Base-by-base conservation (phyloP, 2,329 filamentous ascomycete genomes). In the Endoconidiophora laricicola region DNA sequence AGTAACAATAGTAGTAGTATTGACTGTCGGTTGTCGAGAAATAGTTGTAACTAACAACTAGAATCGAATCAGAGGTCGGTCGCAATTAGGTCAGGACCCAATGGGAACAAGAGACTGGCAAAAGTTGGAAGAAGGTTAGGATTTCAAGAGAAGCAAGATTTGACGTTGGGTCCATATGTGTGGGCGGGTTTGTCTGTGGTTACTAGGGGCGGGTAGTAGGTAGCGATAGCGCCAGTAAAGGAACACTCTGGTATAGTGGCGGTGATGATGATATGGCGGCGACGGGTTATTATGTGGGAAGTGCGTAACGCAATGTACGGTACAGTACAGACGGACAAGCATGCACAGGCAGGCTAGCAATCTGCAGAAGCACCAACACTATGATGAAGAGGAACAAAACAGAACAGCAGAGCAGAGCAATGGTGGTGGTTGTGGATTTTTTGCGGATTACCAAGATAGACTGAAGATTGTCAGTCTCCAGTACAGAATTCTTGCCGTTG, bases 101-200 rank as follows among this genome's bases (percentile, higher is more conserved):
- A 6, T 46, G 18, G n/a, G n/a, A 36, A 23, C 41, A 42, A 16
- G n/a, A 42, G 12, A 43, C n/a, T 23, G 33, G 16, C 18, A 33
- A 44, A 36, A 42, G 37, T 20, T 29, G 12, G 37, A 41, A 36
- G 29, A 46, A 39, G 29, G 46, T 41, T 26, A 52, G 45, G 45
- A 44, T 33, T 44, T 43, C n/a, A 36, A 40, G 10, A 48, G 36
- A 39, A 37, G 45, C 45, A 52, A 46, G 50, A 48, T 52, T 52
- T 48, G 39, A 52, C 37, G 50, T 29, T 48, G 40, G 45, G 50
- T 52, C 44, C 50, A 42, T 23, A 42, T 26, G 22, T 41, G 44
- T 52, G 45, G 40, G 46, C 48, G 50, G 44, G 46, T 52, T 52
- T 46, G 47, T 52, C 38, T 38, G 40, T 39, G 48, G 50, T 52